Conservation (phyloP, 768 basidiomycete species). For the Harrya chromipes region DNA sequence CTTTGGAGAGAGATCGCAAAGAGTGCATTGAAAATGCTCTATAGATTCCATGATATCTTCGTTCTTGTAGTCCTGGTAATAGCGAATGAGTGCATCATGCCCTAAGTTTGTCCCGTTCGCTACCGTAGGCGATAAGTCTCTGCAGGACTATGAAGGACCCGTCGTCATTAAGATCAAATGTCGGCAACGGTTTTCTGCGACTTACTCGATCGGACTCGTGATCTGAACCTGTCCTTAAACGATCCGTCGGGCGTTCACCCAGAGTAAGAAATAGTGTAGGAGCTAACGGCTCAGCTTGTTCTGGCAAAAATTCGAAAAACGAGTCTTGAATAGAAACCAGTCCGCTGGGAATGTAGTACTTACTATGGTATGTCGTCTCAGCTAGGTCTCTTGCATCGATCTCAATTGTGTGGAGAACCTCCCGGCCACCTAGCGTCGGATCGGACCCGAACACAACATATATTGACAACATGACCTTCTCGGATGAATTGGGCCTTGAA, state of each 20-base stretch:
- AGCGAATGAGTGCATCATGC: constrained; percentile 2
- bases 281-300: too few relatives aligned
- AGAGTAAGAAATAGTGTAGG: too few relatives aligned
- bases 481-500: too few relatives aligned
- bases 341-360: background rate
- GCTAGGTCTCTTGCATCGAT: background rate
- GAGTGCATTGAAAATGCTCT: constrained; percentile 3
- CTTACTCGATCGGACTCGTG: too few relatives aligned
- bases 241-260: too few relatives aligned
- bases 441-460: constrained; percentile 10
- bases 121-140: too few relatives aligned
- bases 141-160: too few relatives aligned
- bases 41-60: constrained; percentile 2
- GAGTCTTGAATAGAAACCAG: too few relatives aligned
- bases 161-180: too few relatives aligned
- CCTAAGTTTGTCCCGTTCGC: constrained; percentile 1
- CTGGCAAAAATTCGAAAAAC: too few relatives aligned
- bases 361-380: background rate
- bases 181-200: too few relatives aligned
- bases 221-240: too few relatives aligned
- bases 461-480: background rate
- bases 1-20: background rate
- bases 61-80: background rate
- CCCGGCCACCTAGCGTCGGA: constrained; percentile 11
- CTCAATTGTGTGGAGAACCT: constrained; percentile 1